Base-by-base conservation (phyloP, 2,329 filamentous ascomycete genomes). In the Colletotrichum euphorbiae region DNA sequence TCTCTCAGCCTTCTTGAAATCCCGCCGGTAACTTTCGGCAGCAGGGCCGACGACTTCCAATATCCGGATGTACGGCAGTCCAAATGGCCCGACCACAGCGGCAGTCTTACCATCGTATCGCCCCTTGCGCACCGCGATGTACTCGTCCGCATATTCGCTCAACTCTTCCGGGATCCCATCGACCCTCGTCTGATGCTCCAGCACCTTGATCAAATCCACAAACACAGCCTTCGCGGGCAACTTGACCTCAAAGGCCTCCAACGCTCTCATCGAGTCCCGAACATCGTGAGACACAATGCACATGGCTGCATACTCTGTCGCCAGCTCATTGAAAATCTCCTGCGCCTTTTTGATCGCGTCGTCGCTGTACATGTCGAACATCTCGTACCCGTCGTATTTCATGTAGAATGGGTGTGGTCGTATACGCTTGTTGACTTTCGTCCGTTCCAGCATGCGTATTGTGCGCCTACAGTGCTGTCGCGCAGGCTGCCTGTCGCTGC, bases 141-240 rank as follows among this genome's bases (percentile, higher is more conserved):
- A 46, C 9, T 62, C 19, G 2, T 63, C 51, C 50, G 60, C 56
- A 17, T 62, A 62, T 11, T 13, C 21, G 4, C 36, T 28, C 21
- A 63, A 24, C 13, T 46, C 36, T 13, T 55, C 51, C 24, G 48
- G 48, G 4, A 56, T 45, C 2, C 38, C 52, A 0, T 59, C 65
- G 11, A 46, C 57, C 9, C 51, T 46, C 2, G 65, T 40, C 45
- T 68, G 65, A 28, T 62, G 61, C 7, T 68, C 65, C 42, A 68
- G 31, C 28, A 68, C 65, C 21, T 58, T 68, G 28, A 68, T 42
- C 11, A 68, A 45, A 19, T 68, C 65, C 12, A 68, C 59, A 1
- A 58, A 11, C 11, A 58, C 59, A 1, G 36, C 45, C 12, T 55
- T 56, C 7, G 61, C 28, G 9, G 65, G 59, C 45, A 68, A 6